Conservation (phyloP, 2,329 filamentous ascomycete species). For the Trichoderma gracile region DNA sequence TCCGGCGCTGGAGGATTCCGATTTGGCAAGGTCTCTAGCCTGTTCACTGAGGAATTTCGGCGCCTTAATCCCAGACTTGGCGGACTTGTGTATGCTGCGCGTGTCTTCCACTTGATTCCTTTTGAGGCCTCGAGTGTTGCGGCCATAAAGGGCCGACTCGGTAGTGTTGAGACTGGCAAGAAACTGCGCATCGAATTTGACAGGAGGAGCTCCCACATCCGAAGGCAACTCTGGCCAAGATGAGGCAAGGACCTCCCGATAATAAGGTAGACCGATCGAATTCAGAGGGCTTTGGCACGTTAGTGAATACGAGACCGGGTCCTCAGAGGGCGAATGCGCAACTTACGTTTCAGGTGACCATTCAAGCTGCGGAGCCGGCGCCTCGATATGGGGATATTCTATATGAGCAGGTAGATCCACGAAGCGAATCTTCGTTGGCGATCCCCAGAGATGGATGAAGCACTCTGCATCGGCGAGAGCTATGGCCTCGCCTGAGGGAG, state of each 20-base stretch:
- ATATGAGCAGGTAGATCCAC: conserved; percentile 77
- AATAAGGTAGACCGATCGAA: conserved; percentile 87
- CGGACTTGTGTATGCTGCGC: conserved; percentile 60
- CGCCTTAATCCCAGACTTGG: conserved; percentile 64
- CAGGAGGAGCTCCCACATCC: conserved; percentile 80
- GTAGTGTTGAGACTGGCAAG: conserved; percentile 67
- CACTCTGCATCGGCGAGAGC: conserved; percentile 78
- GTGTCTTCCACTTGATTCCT: conserved; percentile 85
- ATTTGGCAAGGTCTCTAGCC: conserved; percentile 65
- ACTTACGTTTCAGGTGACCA: conserved; percentile 71
- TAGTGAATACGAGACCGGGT: conserved; percentile 9
- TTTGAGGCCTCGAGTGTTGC: conserved; percentile 69
- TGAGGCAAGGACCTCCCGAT: conserved; percentile 82
- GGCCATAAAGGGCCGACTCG: conserved; percentile 76
- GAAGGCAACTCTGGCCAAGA: conserved; percentile 86
- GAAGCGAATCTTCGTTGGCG: conserved; percentile 81
- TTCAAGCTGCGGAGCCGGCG: conserved; percentile 60
- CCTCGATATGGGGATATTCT: conserved; percentile 71
- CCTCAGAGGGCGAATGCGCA: too few relatives aligned
- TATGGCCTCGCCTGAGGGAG: conserved; percentile 82
- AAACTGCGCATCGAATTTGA: conserved; percentile 70
- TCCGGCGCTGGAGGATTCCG: conserved; percentile 44
- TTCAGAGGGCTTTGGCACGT: conserved; percentile 66
- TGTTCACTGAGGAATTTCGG: conserved; percentile 97
- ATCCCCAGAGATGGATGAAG: conserved; percentile 84